A percentile compares a stretch with the other conserved stretches of the same genome.
Conservation (phyloP, 108 stramenopile genomes). For the Pseudonitzschia pungens region DNA sequence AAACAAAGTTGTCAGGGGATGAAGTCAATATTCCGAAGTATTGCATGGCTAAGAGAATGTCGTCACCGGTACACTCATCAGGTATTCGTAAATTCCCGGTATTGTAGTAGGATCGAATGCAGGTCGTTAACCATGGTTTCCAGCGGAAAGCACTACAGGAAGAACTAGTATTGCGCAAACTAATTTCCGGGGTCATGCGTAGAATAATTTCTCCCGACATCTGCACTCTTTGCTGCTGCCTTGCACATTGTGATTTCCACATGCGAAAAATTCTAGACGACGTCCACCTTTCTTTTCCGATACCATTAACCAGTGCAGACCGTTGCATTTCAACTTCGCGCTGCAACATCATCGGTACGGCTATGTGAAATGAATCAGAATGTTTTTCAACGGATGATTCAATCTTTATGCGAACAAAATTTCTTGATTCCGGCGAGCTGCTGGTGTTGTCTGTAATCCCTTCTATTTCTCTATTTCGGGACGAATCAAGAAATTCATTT, state of each 20-base stretch:
- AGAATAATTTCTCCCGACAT: conserved; percentile 24
- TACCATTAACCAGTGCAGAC: conserved; percentile 19
- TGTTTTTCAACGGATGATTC: conserved; percentile 18
- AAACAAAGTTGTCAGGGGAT: conserved; percentile 37
- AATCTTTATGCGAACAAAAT: conserved; percentile 24
- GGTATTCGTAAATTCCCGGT: conserved; percentile 39
- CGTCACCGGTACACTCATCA: conserved; percentile 41
- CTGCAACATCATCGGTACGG: conserved; percentile 38
- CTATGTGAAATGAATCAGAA: conserved; percentile 28
- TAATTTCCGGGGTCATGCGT: conserved; percentile 30
- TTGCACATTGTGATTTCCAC: conserved; percentile 24
- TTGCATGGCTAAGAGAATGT: conserved; percentile 47
- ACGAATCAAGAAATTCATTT: background rate
- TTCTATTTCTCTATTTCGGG: background rate
- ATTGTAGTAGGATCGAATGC: conserved; percentile 36
- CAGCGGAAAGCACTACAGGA: conserved; percentile 27
- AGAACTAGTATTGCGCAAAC: conserved; percentile 25
- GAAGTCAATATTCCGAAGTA: conserved; percentile 54
- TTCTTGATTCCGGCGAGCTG: background rate
- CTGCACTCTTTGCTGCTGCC: background rate
- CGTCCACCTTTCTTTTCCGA: conserved; percentile 31
- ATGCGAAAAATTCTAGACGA: conserved; percentile 30
- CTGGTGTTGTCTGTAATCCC: background rate
- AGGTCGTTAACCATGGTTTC: conserved; percentile 45
- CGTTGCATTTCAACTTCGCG: conserved; percentile 42